Conservation (phyloP, 805 yeast species). For the Metschnikowia lunata region DNA sequence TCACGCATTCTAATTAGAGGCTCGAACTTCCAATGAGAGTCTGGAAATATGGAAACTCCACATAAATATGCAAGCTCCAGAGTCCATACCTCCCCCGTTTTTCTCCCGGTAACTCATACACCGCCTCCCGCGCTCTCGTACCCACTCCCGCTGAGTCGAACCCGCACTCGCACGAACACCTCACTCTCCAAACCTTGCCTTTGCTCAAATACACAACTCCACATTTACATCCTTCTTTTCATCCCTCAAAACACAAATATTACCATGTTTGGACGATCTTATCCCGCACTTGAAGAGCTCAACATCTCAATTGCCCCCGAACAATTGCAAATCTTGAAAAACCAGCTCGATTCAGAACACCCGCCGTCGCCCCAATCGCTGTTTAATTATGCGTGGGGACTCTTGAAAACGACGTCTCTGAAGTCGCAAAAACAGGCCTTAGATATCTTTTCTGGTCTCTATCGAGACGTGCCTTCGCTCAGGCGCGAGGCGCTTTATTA, state of each 20-base stretch:
- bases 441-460: constrained; percentile 62
- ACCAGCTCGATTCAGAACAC: constrained; percentile 76
- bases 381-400: constrained; percentile 96
- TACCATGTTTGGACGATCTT: constrained; percentile 13
- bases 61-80: too few relatives aligned
- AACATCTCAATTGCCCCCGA: constrained; percentile 59
- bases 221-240: background rate
- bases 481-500: constrained; percentile 89
- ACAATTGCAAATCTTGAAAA: constrained; percentile 69
- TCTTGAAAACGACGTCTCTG: constrained; percentile 63
- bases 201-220: background rate
- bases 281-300: constrained; percentile 41
- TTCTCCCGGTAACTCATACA: too few relatives aligned
- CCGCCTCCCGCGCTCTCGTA: too few relatives aligned
- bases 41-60: too few relatives aligned
- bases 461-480: constrained; percentile 73
- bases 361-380: constrained; percentile 82
- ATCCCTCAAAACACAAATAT: too few relatives aligned
- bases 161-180: too few relatives aligned
- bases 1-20: too few relatives aligned
- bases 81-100: too few relatives aligned
- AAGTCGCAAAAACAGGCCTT: constrained; percentile 77
- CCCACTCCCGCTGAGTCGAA: too few relatives aligned
- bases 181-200: too few relatives aligned
- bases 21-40: too few relatives aligned